Conservation (phyloP, 73 alveolate genomes). For the Symbiodinium natans region DNA sequence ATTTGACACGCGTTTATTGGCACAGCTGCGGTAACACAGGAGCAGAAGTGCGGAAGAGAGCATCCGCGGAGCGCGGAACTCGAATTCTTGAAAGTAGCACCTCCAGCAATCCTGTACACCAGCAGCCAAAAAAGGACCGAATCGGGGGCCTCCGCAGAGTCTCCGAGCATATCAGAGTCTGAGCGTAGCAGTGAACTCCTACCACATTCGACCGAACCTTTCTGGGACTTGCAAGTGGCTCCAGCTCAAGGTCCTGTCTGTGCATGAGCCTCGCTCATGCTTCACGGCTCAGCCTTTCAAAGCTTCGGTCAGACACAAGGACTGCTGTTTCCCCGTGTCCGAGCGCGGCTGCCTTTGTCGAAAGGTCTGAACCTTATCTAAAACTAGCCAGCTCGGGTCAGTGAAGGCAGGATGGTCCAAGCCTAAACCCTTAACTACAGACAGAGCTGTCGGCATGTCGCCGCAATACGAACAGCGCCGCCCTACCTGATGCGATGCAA, state of each 20-base stretch:
- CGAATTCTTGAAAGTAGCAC: not conserved
- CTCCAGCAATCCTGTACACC: not conserved
- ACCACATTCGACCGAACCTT: too few species aligned
- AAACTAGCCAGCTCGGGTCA: not conserved
- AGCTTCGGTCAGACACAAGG: constrained; percentile 15
- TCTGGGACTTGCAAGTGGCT: not conserved
- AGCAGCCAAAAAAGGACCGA: constrained; percentile 17
- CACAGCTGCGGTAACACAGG: too few species aligned
- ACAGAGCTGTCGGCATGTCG: too few species aligned
- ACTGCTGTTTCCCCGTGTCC: constrained; percentile 15
- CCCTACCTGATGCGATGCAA: too few species aligned
- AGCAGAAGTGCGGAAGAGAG: too few species aligned
- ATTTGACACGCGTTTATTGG: too few species aligned
- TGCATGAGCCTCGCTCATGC: not conserved
- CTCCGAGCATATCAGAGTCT: not conserved
- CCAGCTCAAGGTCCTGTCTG: not conserved
- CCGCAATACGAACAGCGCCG: too few species aligned
- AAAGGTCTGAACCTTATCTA: not conserved
- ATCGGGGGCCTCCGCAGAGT: not conserved
- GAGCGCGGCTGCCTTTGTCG: constrained; percentile 17
- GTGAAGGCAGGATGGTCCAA: not conserved
- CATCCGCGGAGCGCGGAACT: not conserved
- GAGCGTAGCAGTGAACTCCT: too few species aligned
- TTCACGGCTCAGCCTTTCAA: constrained; percentile 15
- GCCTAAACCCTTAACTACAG: too few species aligned